phyloP scores from a whole-genome alignment of 1,139 yeast genomes.

The Yamadazyma aaseri region DNA sequence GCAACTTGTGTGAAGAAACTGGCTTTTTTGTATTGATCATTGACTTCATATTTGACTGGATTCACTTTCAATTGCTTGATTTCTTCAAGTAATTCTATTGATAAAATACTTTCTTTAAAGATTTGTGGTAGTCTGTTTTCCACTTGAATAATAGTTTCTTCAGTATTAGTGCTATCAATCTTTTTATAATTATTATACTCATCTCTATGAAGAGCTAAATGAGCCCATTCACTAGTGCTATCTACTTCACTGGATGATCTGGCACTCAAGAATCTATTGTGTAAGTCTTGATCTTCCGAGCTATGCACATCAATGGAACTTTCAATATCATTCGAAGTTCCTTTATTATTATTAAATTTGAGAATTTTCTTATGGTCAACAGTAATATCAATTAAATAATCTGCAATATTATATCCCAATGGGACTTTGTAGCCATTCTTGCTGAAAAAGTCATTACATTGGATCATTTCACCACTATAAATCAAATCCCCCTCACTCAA shows the following conservation, averaged over 20 bases:
- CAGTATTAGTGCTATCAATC: slow-evolving; percentile 22
- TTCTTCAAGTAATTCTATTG: slow-evolving; percentile 47
- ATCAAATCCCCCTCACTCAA: slow-evolving; percentile 84
- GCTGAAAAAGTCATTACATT: slow-evolving; percentile 70
- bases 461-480: slow-evolving; percentile 79
- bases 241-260: slow-evolving; percentile 39
- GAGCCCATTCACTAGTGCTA: slow-evolving; percentile 85
- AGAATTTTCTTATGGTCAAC: slow-evolving; percentile 52
- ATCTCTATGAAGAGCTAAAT: slow-evolving; percentile 81
- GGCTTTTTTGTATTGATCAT: slow-evolving; percentile 48
- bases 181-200: slow-evolving; percentile 41
- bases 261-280: slow-evolving; percentile 30
- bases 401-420: slow-evolving; percentile 88
- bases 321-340: slow-evolving; percentile 21
- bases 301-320: slow-evolving; percentile 11
- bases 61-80: slow-evolving; percentile 39
- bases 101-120: slow-evolving; percentile 50
- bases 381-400: slow-evolving; percentile 85
- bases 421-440: slow-evolving; percentile 83
- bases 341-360: slow-evolving; percentile 18
- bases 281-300: slow-evolving; percentile 29
- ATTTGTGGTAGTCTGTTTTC: slow-evolving; percentile 39
- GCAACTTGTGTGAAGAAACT: slow-evolving; percentile 59
- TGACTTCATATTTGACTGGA: slow-evolving; percentile 35
- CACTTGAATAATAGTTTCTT: slow-evolving; percentile 29